Evolutionary conservation across 768 basidiomycete species (phyloP).

Genomic region (Exsudoporus frostii): DNA sequence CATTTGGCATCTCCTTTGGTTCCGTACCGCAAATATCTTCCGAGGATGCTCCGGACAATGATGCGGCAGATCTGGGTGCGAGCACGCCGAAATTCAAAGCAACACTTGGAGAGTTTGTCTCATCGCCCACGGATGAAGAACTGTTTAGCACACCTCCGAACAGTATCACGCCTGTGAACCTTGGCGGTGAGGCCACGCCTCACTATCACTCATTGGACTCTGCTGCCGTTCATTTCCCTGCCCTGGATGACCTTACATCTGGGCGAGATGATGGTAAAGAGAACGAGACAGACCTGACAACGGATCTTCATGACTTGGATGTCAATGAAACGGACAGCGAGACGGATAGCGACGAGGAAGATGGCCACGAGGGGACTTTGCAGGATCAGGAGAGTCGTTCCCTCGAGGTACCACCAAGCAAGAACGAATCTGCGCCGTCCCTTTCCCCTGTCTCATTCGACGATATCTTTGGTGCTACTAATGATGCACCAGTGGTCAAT

Average conservation of each 20-base stretch:
- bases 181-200: conserved; percentile 8
- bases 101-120: conserved; percentile 16
- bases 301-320: conserved; percentile 58
- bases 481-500: conserved; percentile 20
- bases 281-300: conserved; percentile 49
- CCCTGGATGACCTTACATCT: conserved; percentile 31
- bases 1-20: conserved; percentile 48
- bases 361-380: conserved; percentile 30
- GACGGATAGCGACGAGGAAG: conserved; percentile 44
- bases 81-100: conserved; percentile 20
- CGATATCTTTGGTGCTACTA: conserved; percentile 48
- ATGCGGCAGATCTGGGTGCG: conserved; percentile 18
- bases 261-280: conserved; percentile 28
- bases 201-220: conserved; percentile 27
- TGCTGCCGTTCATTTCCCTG: conserved; percentile 35
- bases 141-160: conserved; percentile 61
- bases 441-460: conserved; percentile 43
- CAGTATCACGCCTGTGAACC: conserved; percentile 30
- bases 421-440: conserved; percentile 9
- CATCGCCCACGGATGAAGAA: conserved; percentile 43
- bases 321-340: conserved; percentile 54
- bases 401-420: conserved; percentile 11
- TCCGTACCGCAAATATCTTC: conserved; percentile 5
- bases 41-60: conserved; percentile 21
- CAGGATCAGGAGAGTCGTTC: conserved; percentile 21